These are phyloP conservation scores for Lipomyces sp. DNA, from an alignment of 805 yeast species.

Conservation along the genomic window DNA sequence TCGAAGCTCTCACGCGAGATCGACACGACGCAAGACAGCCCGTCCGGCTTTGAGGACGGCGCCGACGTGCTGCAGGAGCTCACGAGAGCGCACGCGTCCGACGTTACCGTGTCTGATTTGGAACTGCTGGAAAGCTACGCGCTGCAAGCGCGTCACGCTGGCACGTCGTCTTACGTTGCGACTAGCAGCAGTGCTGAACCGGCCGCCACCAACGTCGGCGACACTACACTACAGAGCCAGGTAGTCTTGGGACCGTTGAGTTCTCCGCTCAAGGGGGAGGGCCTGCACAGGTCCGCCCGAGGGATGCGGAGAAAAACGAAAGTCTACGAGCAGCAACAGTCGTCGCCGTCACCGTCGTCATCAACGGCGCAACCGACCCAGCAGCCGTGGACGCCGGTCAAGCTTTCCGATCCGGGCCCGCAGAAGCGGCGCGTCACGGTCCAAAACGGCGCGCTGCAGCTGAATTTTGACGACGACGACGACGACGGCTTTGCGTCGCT, in stretches of 20 bases:
- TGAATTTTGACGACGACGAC: background rate
- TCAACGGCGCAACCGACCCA: background rate
- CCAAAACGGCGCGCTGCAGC: background rate
- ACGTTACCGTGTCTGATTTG: slow-evolving; percentile 15
- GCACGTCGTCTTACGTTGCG: background rate
- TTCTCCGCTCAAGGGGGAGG: no score
- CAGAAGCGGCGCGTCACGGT: background rate
- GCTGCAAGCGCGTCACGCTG: background rate
- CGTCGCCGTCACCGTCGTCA: background rate
- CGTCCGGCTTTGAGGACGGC: slow-evolving; percentile 19
- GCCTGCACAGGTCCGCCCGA: no score
- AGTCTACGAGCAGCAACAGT: background rate
- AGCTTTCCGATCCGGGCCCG: no score
- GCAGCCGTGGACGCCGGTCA: no score
- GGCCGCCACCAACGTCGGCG: no score
- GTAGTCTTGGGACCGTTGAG: no score
- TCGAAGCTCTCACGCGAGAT: slow-evolving; percentile 24
- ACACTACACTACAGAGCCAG: no score
- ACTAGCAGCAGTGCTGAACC: background rate
- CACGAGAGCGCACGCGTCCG: slow-evolving; percentile 1
- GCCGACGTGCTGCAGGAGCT: slow-evolving; percentile 13
- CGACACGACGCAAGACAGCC: slow-evolving; percentile 6
- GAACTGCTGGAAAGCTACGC: slow-evolving; percentile 9
- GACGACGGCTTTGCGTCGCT: background rate
- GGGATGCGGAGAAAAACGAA: no score